A percentile compares a stretch with the other conserved stretches of the same genome.
These are phyloP conservation scores for Thalassiosira profunda DNA, from an alignment of 108 stramenopile species.

Conservation along the genomic window DNA sequence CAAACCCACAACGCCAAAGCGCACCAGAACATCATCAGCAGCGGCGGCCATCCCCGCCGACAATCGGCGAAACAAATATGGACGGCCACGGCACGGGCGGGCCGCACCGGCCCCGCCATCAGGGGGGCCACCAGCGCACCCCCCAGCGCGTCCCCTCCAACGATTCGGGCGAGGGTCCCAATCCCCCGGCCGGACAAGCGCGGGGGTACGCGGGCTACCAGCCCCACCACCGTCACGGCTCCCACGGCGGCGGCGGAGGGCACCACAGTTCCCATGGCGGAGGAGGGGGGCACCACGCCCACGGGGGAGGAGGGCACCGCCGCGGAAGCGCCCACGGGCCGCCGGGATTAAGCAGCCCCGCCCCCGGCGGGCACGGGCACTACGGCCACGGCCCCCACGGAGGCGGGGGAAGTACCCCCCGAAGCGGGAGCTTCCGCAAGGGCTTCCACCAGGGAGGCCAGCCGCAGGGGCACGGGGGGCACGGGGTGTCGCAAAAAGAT, in stretches of 20 bases:
- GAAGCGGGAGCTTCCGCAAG: not conserved
- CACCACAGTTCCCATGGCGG: too few species aligned
- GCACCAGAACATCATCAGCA: too few species aligned
- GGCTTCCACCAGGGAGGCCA: not conserved
- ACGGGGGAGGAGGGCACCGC: not conserved
- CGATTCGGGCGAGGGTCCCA: not conserved
- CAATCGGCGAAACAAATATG: not conserved
- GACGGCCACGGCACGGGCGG: too few species aligned
- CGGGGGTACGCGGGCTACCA: constrained; percentile 17
- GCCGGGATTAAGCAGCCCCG: too few species aligned
- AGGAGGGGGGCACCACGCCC: not conserved
- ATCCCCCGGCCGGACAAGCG: not conserved
- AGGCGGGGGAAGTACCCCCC: not conserved
- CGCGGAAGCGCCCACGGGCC: constrained; percentile 6
- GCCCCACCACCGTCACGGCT: constrained; percentile 1
- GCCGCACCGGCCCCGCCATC: too few species aligned
- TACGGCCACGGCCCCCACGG: not conserved
- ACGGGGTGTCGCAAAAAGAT: constrained; percentile 38
- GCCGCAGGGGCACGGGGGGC: too few species aligned
- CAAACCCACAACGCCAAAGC: too few species aligned
- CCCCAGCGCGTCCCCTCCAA: too few species aligned
- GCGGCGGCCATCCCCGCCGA: not conserved
- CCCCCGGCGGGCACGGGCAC: too few species aligned
- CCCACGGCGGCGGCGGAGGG: not conserved
- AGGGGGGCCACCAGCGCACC: too few species aligned